Evolutionary conservation across 768 basidiomycete species (phyloP), one percentile per base, ranked within the genome.

Genomic region (Mycena indigotica): DNA sequence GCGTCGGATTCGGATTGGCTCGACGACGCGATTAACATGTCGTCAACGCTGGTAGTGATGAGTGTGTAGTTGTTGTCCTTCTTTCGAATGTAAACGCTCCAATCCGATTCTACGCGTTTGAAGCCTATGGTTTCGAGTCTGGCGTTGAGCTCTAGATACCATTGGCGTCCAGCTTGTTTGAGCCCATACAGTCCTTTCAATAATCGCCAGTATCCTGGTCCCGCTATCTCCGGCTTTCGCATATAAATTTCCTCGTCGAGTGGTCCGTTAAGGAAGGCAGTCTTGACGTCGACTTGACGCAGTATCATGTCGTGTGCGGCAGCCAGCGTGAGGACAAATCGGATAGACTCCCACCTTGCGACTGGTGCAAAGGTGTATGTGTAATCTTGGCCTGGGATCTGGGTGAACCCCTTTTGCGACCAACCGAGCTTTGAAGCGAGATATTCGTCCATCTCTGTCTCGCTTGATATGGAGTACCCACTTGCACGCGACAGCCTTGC

Each of bases 191-290:
- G 52, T 10, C 52, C 52, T 10, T 52, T 53, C 16, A 26, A 16
- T 1, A 58, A 26, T 2, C 41, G 10, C 52, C 52, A 48, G 21
- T 58, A 68, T 1, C 73, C 69, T 16, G 25, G 4, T 6, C 51
- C 51, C 10, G 38, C 29, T 8, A 54, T 46, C 0, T 54, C 62
- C 1, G 72, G 72, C 19, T 67, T 58, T 19, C 66, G 48, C 72
- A 78, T 74, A 60, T 72, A 79, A 45, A 77, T 72, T 2, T 58
- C 39, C 28, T 63, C 55, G 23, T 68, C 67, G 6, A 77, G 65
- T 0, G 68, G 57, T 12, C 55, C 55, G 19, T 56, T 71, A 1
- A 77, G 68, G 61, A 68, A 77, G 0, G 71, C 74, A 0, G 57
- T 58, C 19, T 71, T 70, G 32, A 76, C 66, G 60, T 77, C 72